Evolutionary conservation across 345 rosid genomes (phyloP).

Genomic region (Rhizophora apiculata): DNA sequence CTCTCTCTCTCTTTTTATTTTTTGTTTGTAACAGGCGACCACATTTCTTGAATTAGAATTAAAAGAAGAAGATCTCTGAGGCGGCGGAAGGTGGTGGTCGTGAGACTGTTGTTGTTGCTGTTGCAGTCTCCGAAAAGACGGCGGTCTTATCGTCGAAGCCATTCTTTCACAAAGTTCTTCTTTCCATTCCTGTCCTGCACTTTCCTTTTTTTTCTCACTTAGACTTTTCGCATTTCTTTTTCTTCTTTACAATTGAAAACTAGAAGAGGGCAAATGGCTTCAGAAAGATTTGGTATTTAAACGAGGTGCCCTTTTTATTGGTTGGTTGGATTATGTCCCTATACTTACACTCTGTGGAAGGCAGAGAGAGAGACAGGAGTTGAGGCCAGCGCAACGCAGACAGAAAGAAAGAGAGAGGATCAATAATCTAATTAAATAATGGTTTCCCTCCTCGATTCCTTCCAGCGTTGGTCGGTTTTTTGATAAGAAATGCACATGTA

Average conservation of each 20-base stretch:
- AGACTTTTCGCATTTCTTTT: too few species aligned
- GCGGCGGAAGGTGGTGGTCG: too few species aligned
- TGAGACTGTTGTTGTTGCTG: constrained; percentile 28
- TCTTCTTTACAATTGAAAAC: too few species aligned
- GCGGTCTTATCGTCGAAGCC: constrained; percentile 36
- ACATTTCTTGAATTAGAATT: constrained; percentile 30
- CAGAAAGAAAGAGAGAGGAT: constrained; percentile 5
- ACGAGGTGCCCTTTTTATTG: not conserved
- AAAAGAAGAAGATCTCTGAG: constrained; percentile 24
- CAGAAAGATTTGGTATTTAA: constrained; percentile 3
- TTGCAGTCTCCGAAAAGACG: constrained; percentile 19
- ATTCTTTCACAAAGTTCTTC: constrained; percentile 6
- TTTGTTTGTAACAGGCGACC: too few species aligned
- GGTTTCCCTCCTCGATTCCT: too few species aligned
- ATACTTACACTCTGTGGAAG: not conserved
- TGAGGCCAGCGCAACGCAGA: constrained; percentile 46
- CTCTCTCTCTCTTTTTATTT: too few species aligned
- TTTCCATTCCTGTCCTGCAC: too few species aligned
- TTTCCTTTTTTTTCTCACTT: too few species aligned
- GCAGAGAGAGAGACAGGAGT: constrained; percentile 13
- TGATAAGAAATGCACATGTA: too few species aligned
- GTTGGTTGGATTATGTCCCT: not conserved
- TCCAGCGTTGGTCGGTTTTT: too few species aligned
- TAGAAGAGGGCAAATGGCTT: not conserved
- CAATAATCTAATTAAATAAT: too few species aligned